These are phyloP conservation scores for Neonectria ditissima DNA, from an alignment of 2,329 filamentous ascomycete species.

Conservation along the genomic window DNA sequence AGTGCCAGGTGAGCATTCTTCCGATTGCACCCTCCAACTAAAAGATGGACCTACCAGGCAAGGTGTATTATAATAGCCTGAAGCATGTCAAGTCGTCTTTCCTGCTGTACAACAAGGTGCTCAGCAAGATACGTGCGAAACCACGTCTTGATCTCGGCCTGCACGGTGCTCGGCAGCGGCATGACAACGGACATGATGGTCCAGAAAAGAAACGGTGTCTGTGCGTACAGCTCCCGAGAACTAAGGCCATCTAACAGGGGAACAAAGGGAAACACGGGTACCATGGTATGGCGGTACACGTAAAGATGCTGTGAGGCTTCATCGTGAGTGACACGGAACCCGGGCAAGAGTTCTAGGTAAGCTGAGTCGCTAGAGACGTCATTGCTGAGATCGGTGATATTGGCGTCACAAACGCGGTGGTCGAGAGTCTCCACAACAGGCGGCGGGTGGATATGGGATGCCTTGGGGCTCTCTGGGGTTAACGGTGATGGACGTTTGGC, in stretches of 20 bases:
- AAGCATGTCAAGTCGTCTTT: conserved; percentile 51
- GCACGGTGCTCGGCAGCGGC: conserved; percentile 48
- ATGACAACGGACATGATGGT: conserved; percentile 50
- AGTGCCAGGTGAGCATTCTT: neutral
- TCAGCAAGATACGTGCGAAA: conserved; percentile 53
- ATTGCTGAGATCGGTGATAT: neutral
- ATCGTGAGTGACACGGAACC: conserved; percentile 48
- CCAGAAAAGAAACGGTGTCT: conserved; percentile 53
- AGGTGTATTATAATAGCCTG: conserved; percentile 54
- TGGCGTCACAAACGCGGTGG: neutral
- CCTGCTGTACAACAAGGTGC: conserved; percentile 52
- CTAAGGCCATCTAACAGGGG: conserved; percentile 43
- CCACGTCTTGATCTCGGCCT: conserved; percentile 51
- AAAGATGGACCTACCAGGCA: conserved; percentile 49
- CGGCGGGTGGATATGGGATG: conserved; percentile 11
- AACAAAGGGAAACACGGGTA: conserved; percentile 55
- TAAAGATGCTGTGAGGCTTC: conserved; percentile 50
- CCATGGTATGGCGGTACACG: conserved; percentile 49
- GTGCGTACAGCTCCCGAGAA: conserved; percentile 47
- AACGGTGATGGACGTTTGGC: conserved; percentile 35
- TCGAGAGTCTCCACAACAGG: neutral
- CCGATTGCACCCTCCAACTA: neutral
- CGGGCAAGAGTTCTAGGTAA: conserved; percentile 49
- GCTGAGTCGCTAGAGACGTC: conserved; percentile 11
- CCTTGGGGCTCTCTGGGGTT: conserved; percentile 43